These are phyloP conservation scores for Geranium rotundifolium DNA, from an alignment of 345 rosid genomes.

Conservation along the genomic window DNA sequence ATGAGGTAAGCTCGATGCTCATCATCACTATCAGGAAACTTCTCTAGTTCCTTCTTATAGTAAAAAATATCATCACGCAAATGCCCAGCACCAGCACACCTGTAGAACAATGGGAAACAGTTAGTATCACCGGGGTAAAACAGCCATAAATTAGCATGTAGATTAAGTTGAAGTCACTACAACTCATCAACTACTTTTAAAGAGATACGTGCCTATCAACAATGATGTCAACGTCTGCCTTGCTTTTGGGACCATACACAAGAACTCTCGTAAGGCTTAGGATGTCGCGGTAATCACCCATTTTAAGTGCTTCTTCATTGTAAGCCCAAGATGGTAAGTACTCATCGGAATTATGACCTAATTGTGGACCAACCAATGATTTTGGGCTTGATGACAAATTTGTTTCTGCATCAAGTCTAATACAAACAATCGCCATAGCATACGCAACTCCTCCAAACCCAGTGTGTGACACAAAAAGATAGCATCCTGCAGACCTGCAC, in stretches of 20 bases:
- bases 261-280: slow-evolving; percentile 92
- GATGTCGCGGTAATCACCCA: slow-evolving; percentile 95
- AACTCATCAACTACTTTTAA: too few relatives aligned
- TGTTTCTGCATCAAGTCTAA: slow-evolving; percentile 51
- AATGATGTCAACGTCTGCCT: slow-evolving; percentile 65
- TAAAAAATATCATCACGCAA: slow-evolving; percentile 62
- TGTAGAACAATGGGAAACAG: slow-evolving; percentile 14
- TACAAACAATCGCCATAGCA: slow-evolving; percentile 82
- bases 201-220: slow-evolving; percentile 42
- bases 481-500: slow-evolving; percentile 52
- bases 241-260: slow-evolving; percentile 81
- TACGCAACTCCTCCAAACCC: slow-evolving; percentile 89
- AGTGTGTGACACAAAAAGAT: slow-evolving; percentile 84
- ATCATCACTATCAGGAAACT: slow-evolving; percentile 35
- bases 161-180: too few relatives aligned
- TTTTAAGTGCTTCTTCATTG: slow-evolving; percentile 59
- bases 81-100: slow-evolving; percentile 96
- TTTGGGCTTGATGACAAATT: slow-evolving; percentile 22
- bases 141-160: too few relatives aligned
- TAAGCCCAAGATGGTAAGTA: slow-evolving; percentile 35
- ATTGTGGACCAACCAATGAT: slow-evolving; percentile 12
- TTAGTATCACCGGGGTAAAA: slow-evolving; percentile 8
- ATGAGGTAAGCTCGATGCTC: slow-evolving; percentile 52
- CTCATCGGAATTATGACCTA: slow-evolving; percentile 14
- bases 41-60: slow-evolving; percentile 54